These are phyloP conservation scores for Globisporangium nodosum DNA, from an alignment of 352 stramenopile genomes.

Conservation along the genomic window DNA sequence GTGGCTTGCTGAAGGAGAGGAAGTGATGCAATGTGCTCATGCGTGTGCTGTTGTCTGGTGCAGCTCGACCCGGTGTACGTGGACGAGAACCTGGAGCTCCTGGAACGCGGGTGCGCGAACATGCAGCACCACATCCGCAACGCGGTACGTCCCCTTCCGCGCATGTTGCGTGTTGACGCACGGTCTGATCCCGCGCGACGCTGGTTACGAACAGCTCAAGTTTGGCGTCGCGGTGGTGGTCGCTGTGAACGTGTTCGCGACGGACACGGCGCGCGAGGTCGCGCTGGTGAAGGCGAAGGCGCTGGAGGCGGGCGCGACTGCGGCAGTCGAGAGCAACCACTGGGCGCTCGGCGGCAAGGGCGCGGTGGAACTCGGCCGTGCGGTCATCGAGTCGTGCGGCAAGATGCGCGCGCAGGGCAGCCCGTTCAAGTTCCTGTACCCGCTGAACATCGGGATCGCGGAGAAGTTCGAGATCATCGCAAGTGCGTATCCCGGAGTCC, in stretches of 20 bases:
- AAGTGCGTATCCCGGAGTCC: slow-evolving; percentile 90
- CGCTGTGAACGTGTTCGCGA: slow-evolving; percentile 85
- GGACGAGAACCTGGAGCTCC: slow-evolving; percentile 94
- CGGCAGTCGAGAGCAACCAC: slow-evolving; percentile 93
- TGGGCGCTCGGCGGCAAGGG: slow-evolving; percentile 76
- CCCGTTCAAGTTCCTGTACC: slow-evolving; percentile 96
- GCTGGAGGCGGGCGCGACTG: slow-evolving; percentile 91
- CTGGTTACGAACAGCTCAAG: slow-evolving; percentile 29
- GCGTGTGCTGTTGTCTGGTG: background rate
- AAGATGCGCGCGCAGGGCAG: slow-evolving; percentile 66
- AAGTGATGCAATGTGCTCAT: background rate
- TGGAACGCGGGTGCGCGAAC: slow-evolving; percentile 91
- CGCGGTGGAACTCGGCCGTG: slow-evolving; percentile 87
- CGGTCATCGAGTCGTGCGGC: slow-evolving; percentile 90
- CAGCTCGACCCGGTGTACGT: slow-evolving; percentile 89
- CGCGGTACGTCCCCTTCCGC: slow-evolving; percentile 45
- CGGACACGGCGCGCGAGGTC: slow-evolving; percentile 85
- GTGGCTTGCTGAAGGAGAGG: background rate
- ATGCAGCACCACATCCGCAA: slow-evolving; percentile 96
- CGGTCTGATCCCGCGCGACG: background rate
- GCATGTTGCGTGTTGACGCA: too few relatives aligned
- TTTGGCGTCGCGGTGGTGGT: slow-evolving; percentile 97
- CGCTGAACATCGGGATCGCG: slow-evolving; percentile 86
- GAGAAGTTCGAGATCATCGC: slow-evolving; percentile 96
- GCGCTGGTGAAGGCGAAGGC: slow-evolving; percentile 90